Base-by-base conservation (phyloP, 1,139 yeast genomes). In the Nakaseomyces uthaithaninus region DNA sequence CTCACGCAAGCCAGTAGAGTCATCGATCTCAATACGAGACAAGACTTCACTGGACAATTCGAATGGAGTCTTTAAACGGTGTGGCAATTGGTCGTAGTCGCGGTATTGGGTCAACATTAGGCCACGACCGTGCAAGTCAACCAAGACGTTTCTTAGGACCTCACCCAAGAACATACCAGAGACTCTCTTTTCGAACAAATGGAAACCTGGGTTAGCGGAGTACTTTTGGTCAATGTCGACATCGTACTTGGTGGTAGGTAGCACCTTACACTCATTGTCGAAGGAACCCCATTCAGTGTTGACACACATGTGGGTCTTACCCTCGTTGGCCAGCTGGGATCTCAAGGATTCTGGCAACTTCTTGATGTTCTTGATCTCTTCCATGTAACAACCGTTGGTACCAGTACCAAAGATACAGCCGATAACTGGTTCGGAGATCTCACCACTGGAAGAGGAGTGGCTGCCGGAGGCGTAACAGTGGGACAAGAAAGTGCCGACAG, bases 211-310 rank as follows among this genome's bases (percentile, higher is more conserved):
- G 62, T 89, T 89, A 9, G 93, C 72, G n/a, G 95, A 82, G 37
- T 61, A 59, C 51, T 71, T 70, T 14, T 66, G 61, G 62, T 89
- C 94, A 46, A 89, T 75, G 24, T 66, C 68, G 39, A 64, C 61
- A 63, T 89, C 98, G 59, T 77, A 87, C 46, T 75, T 74, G 3
- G 94, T 84, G 41, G 67, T 71, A 42, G 95, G 96, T 50, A 87
- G 68, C 37, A 76, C 68, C 51, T 75, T 67, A 43, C 87, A 69
- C 26, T 75, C 77, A 56, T 89, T 87, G 63, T 91, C 97, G 59
- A 87, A 89, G 38, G 95, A 84, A 46, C 98, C 98, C 96, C 97
- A 89, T 66, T 89, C 98, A 34, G 95, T 89, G 67, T 89, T 89
- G 55, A 89, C 72, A 43, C 86, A 82, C 96, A 89, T 89, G 45